Base-by-base conservation (phyloP, 2,329 filamentous ascomycete genomes). In the Macroventuria anomochaeta region DNA sequence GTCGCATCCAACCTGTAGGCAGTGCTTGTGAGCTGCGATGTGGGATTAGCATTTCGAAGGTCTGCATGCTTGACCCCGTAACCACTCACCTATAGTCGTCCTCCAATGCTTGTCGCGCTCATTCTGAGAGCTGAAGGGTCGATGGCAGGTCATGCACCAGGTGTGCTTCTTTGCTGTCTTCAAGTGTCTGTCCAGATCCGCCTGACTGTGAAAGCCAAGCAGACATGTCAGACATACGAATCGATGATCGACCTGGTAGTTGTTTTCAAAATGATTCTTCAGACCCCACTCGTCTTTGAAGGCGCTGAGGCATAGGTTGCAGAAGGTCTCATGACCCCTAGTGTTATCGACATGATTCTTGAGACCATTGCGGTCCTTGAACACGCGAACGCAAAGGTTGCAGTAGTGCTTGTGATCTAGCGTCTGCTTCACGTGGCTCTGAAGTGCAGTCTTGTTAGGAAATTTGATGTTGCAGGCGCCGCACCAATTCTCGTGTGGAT, bases 241-340 rank as follows among this genome's bases (percentile, higher is more conserved):
- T 23, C 65, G 49, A 37, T 73, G 71, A 7, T 64, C 64, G 3
- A 64, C 64, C 3, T 51, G 43, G 25, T 59, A 63, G 54, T 71
- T 72, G 55, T 71, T 73, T 50, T 72, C 69, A 39, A 72, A 69
- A 41, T 73, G 69, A 17, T 72, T 70, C 42, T 64, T 67, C 5
- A 72, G 62, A 8, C 62, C 70, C 63, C 63, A 68, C n/a, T 59
- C 52, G 18, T 73, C 57, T 10, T 66, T 65, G 63, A 74, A 74
- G 1, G 70, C 68, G 40, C 66, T 71, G 23, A 74, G 58, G 36
- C 71, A 74, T 7, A 71, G 43, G 20, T 73, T 74, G 59, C 71
- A 74, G 49, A 58, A 63, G 2, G 61, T 53, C 1, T 67, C 62
- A 40, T 74, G 71, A 7, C 61, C 65, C 7, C 29, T 26, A 5